A percentile compares a stretch with the other conserved stretches of the same genome.
Conservation (phyloP, 208 protist genomes). For the Leishmania braziliensis region DNA sequence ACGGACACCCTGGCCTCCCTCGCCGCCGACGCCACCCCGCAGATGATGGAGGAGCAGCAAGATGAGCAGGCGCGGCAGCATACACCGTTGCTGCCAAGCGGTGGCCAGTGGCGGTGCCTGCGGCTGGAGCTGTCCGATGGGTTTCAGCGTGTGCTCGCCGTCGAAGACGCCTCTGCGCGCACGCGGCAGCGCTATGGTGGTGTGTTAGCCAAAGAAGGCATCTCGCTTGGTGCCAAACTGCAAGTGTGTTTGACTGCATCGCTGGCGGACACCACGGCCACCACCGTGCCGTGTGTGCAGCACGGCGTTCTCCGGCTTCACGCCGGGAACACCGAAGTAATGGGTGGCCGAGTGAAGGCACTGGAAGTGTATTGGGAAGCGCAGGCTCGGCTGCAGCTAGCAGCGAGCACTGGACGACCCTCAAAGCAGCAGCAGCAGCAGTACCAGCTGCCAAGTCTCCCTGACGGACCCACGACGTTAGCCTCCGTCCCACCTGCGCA, state of each 20-base stretch:
- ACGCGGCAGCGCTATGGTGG: constrained; percentile 21
- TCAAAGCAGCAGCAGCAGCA: constrained; percentile 19
- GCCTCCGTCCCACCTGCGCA: neutral
- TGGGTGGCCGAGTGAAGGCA: constrained; percentile 57
- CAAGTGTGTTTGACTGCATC: constrained; percentile 18
- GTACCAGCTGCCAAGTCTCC: constrained; percentile 1
- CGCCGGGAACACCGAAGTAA: constrained; percentile 39
- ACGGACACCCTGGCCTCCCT: constrained; percentile 12
- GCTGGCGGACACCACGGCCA: neutral
- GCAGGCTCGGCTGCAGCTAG: constrained; percentile 38
- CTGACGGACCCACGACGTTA: neutral
- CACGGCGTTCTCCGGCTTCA: constrained; percentile 59
- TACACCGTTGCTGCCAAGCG: constrained; percentile 35
- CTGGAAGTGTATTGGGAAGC: constrained; percentile 52
- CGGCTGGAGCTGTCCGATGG: constrained; percentile 63
- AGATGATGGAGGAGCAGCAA: constrained; percentile 39
- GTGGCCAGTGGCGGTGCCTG: constrained; percentile 49
- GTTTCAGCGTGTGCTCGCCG: constrained; percentile 63
- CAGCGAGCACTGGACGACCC: constrained; percentile 47
- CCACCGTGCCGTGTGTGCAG: constrained; percentile 6
- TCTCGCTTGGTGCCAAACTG: constrained; percentile 66
- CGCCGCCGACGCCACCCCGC: constrained; percentile 39
- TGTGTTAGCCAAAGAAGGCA: constrained; percentile 38
- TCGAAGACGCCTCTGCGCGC: constrained; percentile 41
- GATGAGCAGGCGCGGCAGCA: constrained; percentile 34